These are phyloP conservation scores for Aspergillus sclerotialis DNA, from an alignment of 2,329 filamentous ascomycete genomes.

Conservation along the genomic window DNA sequence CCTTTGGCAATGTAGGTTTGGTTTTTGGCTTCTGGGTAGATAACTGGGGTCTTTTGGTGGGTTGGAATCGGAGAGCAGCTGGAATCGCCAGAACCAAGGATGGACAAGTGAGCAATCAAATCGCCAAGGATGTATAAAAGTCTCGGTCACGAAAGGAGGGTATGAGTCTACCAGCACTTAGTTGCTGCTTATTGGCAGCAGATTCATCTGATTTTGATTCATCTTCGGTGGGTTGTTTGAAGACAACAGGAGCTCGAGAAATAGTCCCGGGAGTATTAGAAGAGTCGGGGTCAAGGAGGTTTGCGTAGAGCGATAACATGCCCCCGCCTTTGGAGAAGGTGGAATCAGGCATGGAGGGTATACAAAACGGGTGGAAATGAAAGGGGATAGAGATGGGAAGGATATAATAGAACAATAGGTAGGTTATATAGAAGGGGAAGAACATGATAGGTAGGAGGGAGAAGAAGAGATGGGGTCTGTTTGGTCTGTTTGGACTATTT, in stretches of 20 bases:
- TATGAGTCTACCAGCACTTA: constrained; percentile 54
- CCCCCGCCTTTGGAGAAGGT: constrained; percentile 30
- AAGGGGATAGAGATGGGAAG: no score
- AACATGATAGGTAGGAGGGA: background rate
- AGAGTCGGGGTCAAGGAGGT: constrained; percentile 59
- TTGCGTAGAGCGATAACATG: constrained; percentile 72
- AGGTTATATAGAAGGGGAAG: background rate
- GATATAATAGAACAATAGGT: no score
- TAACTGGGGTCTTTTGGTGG: constrained; percentile 70
- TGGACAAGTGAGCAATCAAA: constrained; percentile 43
- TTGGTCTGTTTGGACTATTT: background rate
- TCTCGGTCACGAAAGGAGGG: constrained; percentile 21
- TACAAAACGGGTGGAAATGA: constrained; percentile 7
- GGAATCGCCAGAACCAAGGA: constrained; percentile 19
- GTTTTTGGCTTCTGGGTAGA: constrained; percentile 53
- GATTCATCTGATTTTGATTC: constrained; percentile 43
- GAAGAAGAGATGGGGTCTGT: background rate
- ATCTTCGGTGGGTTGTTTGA: constrained; percentile 50
- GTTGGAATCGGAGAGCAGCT: constrained; percentile 75
- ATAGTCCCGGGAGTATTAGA: constrained; percentile 54
- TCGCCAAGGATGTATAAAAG: constrained; percentile 5
- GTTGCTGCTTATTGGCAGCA: constrained; percentile 57
- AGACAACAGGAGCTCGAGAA: constrained; percentile 67
- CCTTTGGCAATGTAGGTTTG: constrained; percentile 55
- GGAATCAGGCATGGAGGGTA: constrained; percentile 21